Percentiles rank a stretch among this genome's conserved stretches.
phyloP scores from a whole-genome alignment of 2,329 filamentous ascomycete species.

The Penicillium sp. region DNA sequence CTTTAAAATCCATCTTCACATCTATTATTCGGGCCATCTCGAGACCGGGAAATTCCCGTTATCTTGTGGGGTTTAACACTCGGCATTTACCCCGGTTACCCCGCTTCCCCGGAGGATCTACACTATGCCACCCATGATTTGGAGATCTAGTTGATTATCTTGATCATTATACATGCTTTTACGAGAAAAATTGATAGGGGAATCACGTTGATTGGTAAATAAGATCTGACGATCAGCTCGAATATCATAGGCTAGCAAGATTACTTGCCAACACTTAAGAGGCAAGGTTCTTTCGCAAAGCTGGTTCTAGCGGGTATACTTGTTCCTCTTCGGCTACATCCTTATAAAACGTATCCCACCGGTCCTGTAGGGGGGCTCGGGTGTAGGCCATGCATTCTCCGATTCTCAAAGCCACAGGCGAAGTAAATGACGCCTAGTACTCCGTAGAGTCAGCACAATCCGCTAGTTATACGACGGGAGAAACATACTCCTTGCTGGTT shows the following conservation, averaged over 20 bases:
- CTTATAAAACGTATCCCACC: conserved; percentile 52
- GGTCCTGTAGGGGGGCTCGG: conserved; percentile 40
- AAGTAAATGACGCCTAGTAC: conserved; percentile 53
- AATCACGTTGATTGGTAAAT: background rate
- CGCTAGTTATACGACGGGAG: background rate
- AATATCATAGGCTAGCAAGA: background rate
- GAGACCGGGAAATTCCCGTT: background rate
- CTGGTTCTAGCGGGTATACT: conserved; percentile 52
- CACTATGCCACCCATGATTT: background rate
- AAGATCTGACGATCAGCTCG: background rate
- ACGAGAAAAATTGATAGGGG: background rate
- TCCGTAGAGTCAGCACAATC: conserved; percentile 16
- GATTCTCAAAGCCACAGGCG: conserved; percentile 57
- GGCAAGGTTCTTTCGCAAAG: conserved; percentile 34
- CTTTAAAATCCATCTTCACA: background rate
- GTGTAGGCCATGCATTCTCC: conserved; percentile 55
- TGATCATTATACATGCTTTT: background rate
- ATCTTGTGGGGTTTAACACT: background rate
- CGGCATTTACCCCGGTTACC: background rate
- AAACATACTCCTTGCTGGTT: conserved; percentile 45
- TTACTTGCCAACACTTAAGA: conserved; percentile 11
- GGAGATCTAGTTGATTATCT: background rate
- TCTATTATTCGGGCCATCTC: background rate
- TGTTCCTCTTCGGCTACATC: conserved; percentile 48
- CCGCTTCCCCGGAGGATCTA: conserved; percentile 18